Evolutionary conservation across 1,284 basidiomycete genomes (phyloP).

Genomic region (Cutaneotrichosporon sp.): DNA sequence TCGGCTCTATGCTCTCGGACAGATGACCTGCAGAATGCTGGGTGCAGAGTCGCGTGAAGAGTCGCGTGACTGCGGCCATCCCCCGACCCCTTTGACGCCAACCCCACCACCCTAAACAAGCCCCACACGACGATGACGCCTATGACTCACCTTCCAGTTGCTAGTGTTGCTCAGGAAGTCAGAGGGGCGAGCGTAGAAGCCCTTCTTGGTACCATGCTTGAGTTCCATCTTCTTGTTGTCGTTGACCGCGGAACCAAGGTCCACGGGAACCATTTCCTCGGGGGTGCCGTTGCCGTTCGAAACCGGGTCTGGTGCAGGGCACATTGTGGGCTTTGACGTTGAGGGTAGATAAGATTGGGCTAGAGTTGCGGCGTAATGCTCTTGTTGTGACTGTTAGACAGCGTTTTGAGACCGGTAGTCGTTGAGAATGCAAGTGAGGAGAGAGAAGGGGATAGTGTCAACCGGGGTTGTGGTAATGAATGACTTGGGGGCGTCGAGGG

Average conservation of each 20-base stretch:
- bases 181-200: constrained; percentile 82
- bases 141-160: constrained; percentile 67
- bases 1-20: too few species aligned
- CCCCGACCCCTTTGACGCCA: too few species aligned
- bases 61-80: background rate
- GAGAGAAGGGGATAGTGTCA: background rate
- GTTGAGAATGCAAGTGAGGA: constrained; percentile 1
- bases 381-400: background rate
- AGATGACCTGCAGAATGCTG: too few species aligned
- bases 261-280: constrained; percentile 32
- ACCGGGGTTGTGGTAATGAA: background rate
- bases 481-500: background rate
- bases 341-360: constrained; percentile 5
- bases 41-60: background rate
- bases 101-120: background rate
- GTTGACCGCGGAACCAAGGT: constrained; percentile 41
- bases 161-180: constrained; percentile 89
- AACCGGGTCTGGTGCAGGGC: constrained; percentile 33
- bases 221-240: constrained; percentile 50
- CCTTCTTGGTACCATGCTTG: constrained; percentile 56
- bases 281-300: constrained; percentile 51
- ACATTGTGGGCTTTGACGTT: constrained; percentile 16
- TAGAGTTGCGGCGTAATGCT: background rate
- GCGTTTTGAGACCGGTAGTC: constrained; percentile 7
- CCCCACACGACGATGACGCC: background rate